Evolutionary conservation across 2,329 filamentous ascomycete species (phyloP).

Genomic region (Aspergillus unguis): DNA sequence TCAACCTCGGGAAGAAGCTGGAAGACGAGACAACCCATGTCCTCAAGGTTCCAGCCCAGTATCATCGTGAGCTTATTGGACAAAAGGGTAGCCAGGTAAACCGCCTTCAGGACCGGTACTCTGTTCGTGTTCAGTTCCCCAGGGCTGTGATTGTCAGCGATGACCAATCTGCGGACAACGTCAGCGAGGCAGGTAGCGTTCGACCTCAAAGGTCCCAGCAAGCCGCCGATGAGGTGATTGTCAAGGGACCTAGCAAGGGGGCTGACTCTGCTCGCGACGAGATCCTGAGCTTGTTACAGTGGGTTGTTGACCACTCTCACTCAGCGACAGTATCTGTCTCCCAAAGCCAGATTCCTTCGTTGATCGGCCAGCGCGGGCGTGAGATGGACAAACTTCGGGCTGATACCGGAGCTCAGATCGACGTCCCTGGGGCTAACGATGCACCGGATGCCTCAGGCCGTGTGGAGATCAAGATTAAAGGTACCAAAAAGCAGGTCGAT

Average conservation of each 20-base stretch:
- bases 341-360: conserved; percentile 85
- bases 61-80: conserved; percentile 90
- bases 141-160: conserved; percentile 58
- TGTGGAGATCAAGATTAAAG: conserved; percentile 87
- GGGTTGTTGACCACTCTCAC: conserved; percentile 81
- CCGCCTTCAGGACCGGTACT: conserved; percentile 86
- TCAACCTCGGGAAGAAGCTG: conserved; percentile 72
- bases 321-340: conserved; percentile 78
- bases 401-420: conserved; percentile 80
- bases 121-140: conserved; percentile 94
- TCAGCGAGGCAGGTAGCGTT: conserved; percentile 61
- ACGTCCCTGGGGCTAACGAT: conserved; percentile 80
- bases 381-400: conserved; percentile 88
- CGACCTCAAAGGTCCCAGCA: conserved; percentile 67
- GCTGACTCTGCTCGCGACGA: conserved; percentile 91
- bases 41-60: conserved; percentile 89
- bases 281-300: conserved; percentile 82
- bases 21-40: conserved; percentile 86
- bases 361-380: conserved; percentile 86
- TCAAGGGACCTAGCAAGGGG: conserved; percentile 88
- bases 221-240: conserved; percentile 79
- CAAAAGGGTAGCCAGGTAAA: conserved; percentile 84
- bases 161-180: conserved; percentile 67
- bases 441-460: conserved; percentile 61
- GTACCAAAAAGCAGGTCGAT: conserved; percentile 84